Evolutionary conservation across 2,329 filamentous ascomycete genomes (phyloP), one percentile per base, ranked within the genome.

Genomic region (Colletotrichum agaves): DNA sequence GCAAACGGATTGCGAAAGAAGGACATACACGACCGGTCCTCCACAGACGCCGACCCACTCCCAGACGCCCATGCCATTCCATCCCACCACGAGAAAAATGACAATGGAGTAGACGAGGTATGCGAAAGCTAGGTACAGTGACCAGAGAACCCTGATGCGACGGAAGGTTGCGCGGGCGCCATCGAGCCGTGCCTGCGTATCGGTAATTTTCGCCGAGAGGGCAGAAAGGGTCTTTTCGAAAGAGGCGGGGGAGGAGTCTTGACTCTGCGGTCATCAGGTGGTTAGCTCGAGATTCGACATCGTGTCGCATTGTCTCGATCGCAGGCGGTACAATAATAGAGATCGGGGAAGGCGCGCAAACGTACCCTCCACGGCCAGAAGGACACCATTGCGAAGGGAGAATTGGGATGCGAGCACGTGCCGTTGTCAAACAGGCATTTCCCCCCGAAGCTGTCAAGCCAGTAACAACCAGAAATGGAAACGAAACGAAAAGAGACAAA

Each of bases 211-310:
- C 59, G 84, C 83, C 11, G 94, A 92, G 50, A 99, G 88, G 23
- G 88, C 85, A 10, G 93, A 93, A 33, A 99, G 89, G 2, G 91
- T 89, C 84, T 94, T 98, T 82, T 99, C 96, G 77, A 98, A 99
- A 4, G 91, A 93, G 58, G 94, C 94, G 27, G 96, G 91, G 72
- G 94, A 97, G 76, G 88, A 91, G 77, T 91, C 87, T 75, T 93
- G 87, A 80, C 88, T 88, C 93, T 97, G 74, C 39, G 49, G 17
- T 39, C 11, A 27, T 23, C 13, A 47, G 37, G n/a, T n/a, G n/a
- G n/a, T 53, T 35, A 27, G 27, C 27, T 27, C 5, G 8, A 27
- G 1, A 27, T 27, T 27, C 6, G 27, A 27, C 27, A 1, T 27
- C 27, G 27, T 7, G 27, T 27, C 27, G 27, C 8, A 13, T 19